Base-by-base conservation (phyloP, 2,329 filamentous ascomycete genomes). In the Alternaria rosae region DNA sequence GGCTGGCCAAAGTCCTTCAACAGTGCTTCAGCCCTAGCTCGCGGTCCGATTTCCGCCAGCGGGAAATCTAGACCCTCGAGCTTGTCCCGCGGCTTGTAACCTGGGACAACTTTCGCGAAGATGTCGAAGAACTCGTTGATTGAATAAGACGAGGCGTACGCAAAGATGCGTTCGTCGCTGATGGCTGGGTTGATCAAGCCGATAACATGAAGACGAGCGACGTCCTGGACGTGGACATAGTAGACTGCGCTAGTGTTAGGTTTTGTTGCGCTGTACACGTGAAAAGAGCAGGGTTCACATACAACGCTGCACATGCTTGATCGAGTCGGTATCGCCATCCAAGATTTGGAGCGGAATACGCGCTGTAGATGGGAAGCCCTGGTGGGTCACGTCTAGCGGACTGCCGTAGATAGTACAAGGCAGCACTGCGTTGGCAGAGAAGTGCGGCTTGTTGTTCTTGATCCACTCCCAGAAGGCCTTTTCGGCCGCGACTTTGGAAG, bases 401-500 rank as follows among this genome's bases (percentile, higher is more conserved):
- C 57, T 62, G 3, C 67, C 67, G 25, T 68, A 68, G 52, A 62
- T 69, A 25, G 55, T 57, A 26, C 47, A 57, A 15, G 47, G 57
- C 26, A 60, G 59, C 57, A 66, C 62, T n/a, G 79, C 64, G 56
- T 83, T 81, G 23, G 79, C 73, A 8, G 74, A 73, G 66, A 84
- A 83, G 3, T 64, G 52, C 7, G 81, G 80, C 25, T 79, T 77
- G 32, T 79, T 75, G 42, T 80, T 74, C 38, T 78, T 70, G 7
- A 81, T 65, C 62, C 79, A 83, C 28, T 80, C 77, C 82, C 82
- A 84, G 3, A 82, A 64, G 8, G 76, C 76, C 15, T 77, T 73
- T 66, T 84, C 82, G 2, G 70, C 76, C 53, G 81, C 76, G 0
- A 75, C 78, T 62, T 85, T 85, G 51, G 76, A 80, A 5, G 81